These are phyloP conservation scores for Zygosaccharomyces rouxii DNA, from an alignment of 805 yeast genomes.

Conservation along the genomic window DNA sequence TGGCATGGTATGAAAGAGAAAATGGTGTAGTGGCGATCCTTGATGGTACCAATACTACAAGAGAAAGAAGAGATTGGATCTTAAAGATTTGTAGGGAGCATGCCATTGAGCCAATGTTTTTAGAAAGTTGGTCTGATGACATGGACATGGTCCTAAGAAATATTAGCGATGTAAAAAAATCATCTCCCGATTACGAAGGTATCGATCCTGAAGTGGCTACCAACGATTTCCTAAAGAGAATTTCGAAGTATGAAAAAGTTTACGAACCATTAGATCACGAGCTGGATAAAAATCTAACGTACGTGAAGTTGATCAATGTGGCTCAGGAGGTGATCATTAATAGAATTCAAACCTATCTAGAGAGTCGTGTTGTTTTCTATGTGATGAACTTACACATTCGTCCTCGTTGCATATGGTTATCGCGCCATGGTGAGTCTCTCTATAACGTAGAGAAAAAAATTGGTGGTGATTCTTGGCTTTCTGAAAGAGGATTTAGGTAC, in stretches of 20 bases:
- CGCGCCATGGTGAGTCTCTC: constrained; percentile 93
- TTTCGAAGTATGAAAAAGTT: constrained; percentile 63
- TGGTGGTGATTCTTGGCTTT: constrained; percentile 89
- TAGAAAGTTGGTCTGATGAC: constrained; percentile 90
- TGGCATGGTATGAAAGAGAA: constrained; percentile 77
- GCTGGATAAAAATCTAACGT: constrained; percentile 63
- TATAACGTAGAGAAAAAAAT: constrained; percentile 91
- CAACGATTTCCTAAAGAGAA: constrained; percentile 66
- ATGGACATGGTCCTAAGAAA: constrained; percentile 71
- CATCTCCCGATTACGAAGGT: constrained; percentile 76
- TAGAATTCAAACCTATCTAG: constrained; percentile 80
- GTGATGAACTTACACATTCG: constrained; percentile 93
- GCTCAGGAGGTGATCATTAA: constrained; percentile 86
- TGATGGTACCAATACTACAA: constrained; percentile 89
- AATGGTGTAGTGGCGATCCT: constrained; percentile 86
- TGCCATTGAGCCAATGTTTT: constrained; percentile 80
- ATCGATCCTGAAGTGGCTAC: constrained; percentile 69
- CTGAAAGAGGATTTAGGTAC: constrained; percentile 79
- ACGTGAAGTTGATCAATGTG: constrained; percentile 81
- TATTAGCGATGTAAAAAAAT: constrained; percentile 78
- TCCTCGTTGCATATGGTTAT: constrained; percentile 88
- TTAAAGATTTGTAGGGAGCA: constrained; percentile 56
- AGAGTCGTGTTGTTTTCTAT: constrained; percentile 89
- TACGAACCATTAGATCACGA: constrained; percentile 71
- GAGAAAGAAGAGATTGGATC: constrained; percentile 62